phyloP scores from a whole-genome alignment of 371 early-diverging fungal genomes.

The Mortierella sp. region DNA sequence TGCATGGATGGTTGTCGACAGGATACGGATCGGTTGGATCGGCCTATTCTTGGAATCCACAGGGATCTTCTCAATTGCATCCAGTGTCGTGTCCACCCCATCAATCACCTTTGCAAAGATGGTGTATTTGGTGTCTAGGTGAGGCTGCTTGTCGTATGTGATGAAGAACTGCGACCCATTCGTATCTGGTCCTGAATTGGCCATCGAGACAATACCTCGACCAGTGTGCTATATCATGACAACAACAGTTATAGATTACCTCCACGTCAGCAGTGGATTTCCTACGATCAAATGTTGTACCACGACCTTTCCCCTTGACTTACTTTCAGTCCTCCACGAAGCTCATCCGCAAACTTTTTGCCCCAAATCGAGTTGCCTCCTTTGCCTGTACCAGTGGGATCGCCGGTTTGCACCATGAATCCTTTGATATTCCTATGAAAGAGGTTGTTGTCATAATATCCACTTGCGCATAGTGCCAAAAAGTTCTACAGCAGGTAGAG shows the following conservation, averaged over 20 bases:
- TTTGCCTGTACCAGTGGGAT: slow-evolving; percentile 90
- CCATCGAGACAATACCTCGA: slow-evolving; percentile 93
- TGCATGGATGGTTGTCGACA: slow-evolving; percentile 90
- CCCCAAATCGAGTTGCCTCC: slow-evolving; percentile 93
- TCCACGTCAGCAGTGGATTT: no score
- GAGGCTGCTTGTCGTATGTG: slow-evolving; percentile 83
- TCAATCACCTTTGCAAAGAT: slow-evolving; percentile 97
- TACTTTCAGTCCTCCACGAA: slow-evolving; percentile 83
- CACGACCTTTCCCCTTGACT: no score
- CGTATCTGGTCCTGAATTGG: slow-evolving; percentile 92
- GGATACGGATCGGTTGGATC: slow-evolving; percentile 81
- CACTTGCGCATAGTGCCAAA: slow-evolving; percentile 92
- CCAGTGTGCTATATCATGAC: slow-evolving; percentile 75
- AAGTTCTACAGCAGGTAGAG: slow-evolving; percentile 76
- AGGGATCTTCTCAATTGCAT: slow-evolving; percentile 86
- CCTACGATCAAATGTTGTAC: no score
- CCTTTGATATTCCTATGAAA: slow-evolving; percentile 92
- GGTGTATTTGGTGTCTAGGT: slow-evolving; percentile 92
- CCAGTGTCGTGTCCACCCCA: slow-evolving; percentile 86
- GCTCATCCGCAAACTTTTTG: slow-evolving; percentile 88
- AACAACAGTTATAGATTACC: neutral
- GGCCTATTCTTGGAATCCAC: slow-evolving; percentile 90
- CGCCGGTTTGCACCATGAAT: slow-evolving; percentile 94
- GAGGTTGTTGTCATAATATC: slow-evolving; percentile 88
- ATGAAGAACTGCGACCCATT: slow-evolving; percentile 96